Conservation (phyloP, 345 rosid genomes). For the Xanthoceras sorbifolium region DNA sequence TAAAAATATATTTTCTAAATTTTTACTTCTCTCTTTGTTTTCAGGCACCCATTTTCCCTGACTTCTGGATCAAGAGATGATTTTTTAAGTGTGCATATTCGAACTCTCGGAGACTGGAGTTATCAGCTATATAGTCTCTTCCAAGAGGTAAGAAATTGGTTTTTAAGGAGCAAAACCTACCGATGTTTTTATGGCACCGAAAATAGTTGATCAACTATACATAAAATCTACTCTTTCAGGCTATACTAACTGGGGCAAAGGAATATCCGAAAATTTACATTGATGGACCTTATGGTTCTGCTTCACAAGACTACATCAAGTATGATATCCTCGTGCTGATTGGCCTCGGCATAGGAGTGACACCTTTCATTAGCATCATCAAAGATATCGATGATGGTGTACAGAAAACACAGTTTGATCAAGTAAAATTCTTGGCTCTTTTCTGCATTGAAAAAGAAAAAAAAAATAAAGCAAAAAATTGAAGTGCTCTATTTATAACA, state of each 20-base stretch:
- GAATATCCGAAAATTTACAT: slow-evolving; percentile 44
- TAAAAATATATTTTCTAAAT: too few relatives aligned
- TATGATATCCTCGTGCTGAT: slow-evolving; percentile 51
- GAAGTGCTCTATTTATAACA: slow-evolving; percentile 1
- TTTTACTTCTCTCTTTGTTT: neutral
- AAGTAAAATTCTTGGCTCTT: neutral
- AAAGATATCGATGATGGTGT: slow-evolving; percentile 35
- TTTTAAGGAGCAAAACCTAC: too few relatives aligned
- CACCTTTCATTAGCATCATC: slow-evolving; percentile 65
- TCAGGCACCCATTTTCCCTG: slow-evolving; percentile 71
- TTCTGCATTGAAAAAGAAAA: neutral
- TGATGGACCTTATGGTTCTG: slow-evolving; percentile 62
- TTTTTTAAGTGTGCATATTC: slow-evolving; percentile 54
- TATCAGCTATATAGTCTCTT: slow-evolving; percentile 45
- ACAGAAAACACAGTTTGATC: slow-evolving; percentile 8
- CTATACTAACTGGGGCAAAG: slow-evolving; percentile 28
- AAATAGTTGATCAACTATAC: neutral
- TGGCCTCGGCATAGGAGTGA: slow-evolving; percentile 66
- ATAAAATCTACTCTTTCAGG: slow-evolving; percentile 22
- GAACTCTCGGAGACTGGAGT: slow-evolving; percentile 66
- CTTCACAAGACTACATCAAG: slow-evolving; percentile 58
- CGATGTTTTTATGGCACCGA: neutral
- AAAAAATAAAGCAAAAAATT: neutral
- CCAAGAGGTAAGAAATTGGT: slow-evolving; percentile 40
- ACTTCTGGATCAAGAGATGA: slow-evolving; percentile 55